phyloP scores from a whole-genome alignment of 768 basidiomycete genomes.

The Megacollybia marginata region DNA sequence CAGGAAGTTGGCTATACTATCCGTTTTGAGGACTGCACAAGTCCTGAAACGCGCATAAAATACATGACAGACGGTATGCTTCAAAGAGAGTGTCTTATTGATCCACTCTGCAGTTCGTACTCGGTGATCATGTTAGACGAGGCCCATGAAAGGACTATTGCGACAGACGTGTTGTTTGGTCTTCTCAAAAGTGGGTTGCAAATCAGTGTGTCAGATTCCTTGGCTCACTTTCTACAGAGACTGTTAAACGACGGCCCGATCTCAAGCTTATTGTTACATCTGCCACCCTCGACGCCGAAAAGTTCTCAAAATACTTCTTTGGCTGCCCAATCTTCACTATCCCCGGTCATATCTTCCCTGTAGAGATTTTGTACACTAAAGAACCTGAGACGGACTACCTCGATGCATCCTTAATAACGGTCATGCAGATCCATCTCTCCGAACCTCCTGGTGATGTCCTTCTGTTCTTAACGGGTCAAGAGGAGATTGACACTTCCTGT shows the following conservation, averaged over 20 bases:
- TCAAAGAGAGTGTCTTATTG: constrained; percentile 92
- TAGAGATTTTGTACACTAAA: constrained; percentile 97
- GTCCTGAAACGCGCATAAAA: constrained; percentile 98
- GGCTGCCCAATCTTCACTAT: constrained; percentile 99
- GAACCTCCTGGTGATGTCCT: constrained; percentile 96
- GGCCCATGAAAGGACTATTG: constrained; percentile 96
- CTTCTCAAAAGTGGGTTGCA: constrained; percentile 72
- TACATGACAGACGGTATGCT: constrained; percentile 99
- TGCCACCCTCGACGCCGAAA: constrained; percentile 97
- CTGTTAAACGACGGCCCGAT: constrained; percentile 89
- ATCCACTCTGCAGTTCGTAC: constrained; percentile 88
- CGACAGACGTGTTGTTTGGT: constrained; percentile 98
- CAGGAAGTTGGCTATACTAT: constrained; percentile 98
- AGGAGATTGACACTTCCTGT: constrained; percentile 97
- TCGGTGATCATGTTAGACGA: constrained; percentile 98
- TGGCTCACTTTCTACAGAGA: constrained; percentile 47
- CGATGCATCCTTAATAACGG: constrained; percentile 95
- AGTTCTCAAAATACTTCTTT: constrained; percentile 99
- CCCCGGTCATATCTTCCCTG: constrained; percentile 98
- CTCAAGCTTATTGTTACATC: constrained; percentile 98
- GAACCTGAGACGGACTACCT: constrained; percentile 97
- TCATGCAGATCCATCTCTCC: constrained; percentile 99
- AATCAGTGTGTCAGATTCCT: not conserved
- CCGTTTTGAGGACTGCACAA: constrained; percentile 98
- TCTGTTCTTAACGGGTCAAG: constrained; percentile 96